These are phyloP conservation scores for Wickerhamomyces kurtzmanii DNA, from an alignment of 805 yeast species.

Conservation along the genomic window DNA sequence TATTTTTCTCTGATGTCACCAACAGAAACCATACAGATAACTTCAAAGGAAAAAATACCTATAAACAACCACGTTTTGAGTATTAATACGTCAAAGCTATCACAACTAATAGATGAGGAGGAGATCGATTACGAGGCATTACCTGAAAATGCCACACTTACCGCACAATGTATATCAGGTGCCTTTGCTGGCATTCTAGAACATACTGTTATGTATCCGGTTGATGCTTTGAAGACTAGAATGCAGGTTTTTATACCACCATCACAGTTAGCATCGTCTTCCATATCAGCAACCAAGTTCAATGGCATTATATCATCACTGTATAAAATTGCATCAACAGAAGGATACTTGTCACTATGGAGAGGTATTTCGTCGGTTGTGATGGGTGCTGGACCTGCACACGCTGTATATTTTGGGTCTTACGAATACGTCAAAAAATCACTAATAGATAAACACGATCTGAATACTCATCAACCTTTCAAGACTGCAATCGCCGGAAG, in stretches of 20 bases:
- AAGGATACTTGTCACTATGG: constrained; percentile 87
- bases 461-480: constrained; percentile 54
- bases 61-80: too few relatives aligned
- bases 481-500: constrained; percentile 85
- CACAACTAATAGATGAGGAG: too few relatives aligned
- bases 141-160: constrained; percentile 76
- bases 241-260: constrained; percentile 47
- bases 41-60: too few relatives aligned
- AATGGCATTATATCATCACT: constrained; percentile 46
- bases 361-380: constrained; percentile 88
- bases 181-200: constrained; percentile 98
- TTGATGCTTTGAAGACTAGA: constrained; percentile 89
- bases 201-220: constrained; percentile 94
- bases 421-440: constrained; percentile 59
- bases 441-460: constrained; percentile 20
- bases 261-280: too few relatives aligned
- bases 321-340: constrained; percentile 64
- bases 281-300: too few relatives aligned
- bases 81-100: too few relatives aligned
- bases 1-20: too few relatives aligned
- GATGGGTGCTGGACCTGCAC: constrained; percentile 97
- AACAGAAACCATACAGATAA: too few relatives aligned
- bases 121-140: constrained; percentile 86
- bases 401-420: constrained; percentile 92
- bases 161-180: constrained; percentile 82